Base-by-base conservation (phyloP, 2,329 filamentous ascomycete species). In the Alternaria panax region DNA sequence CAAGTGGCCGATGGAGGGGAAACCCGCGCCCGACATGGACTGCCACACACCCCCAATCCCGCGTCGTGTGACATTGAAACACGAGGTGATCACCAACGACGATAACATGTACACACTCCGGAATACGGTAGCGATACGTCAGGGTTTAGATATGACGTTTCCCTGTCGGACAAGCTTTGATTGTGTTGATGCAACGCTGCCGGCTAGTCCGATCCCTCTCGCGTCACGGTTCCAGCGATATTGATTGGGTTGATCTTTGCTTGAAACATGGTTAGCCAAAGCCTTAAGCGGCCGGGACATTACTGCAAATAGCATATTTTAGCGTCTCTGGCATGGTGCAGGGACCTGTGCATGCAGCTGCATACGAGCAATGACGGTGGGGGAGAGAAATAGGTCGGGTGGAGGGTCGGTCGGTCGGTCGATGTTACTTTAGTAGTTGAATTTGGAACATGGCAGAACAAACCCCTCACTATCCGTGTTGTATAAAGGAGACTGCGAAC, bases 301-400 rank as follows among this genome's bases (percentile, higher is more conserved):
- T 48, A 7, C 45, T 48, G 45, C 45, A 11, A 48, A 32, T 14
- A 30, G 30, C 20, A 48, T 48, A 8, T 27, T 34, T n/a, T 4
- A 34, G n/a, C n/a, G n/a, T n/a, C n/a, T n/a, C n/a, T n/a, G n/a
- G n/a, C n/a, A n/a, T n/a, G n/a, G n/a, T 48, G 45, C 45, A 48
- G 45, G 45, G 45, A 48, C 45, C 45, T 32, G 28, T 47, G 45
- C 45, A 47, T 32, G 45, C 45, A 47, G 18, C 38, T 32, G 45
- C 28, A 34, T 34, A 36, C 30, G 45, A 48, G 30, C 28, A 24
- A 24, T 36, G 45, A 48, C 45, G 28, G 30, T 34, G 36, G 36
- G 18, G 45, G 18, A 27, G 25, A 47, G 16, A 47, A 24, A 47
- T n/a, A n/a, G n/a, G n/a, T n/a, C n/a, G n/a, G n/a, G n/a, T n/a